phyloP scores from a whole-genome alignment of 176 grass and related monocot genomes.

The Oryza coarctata region DNA sequence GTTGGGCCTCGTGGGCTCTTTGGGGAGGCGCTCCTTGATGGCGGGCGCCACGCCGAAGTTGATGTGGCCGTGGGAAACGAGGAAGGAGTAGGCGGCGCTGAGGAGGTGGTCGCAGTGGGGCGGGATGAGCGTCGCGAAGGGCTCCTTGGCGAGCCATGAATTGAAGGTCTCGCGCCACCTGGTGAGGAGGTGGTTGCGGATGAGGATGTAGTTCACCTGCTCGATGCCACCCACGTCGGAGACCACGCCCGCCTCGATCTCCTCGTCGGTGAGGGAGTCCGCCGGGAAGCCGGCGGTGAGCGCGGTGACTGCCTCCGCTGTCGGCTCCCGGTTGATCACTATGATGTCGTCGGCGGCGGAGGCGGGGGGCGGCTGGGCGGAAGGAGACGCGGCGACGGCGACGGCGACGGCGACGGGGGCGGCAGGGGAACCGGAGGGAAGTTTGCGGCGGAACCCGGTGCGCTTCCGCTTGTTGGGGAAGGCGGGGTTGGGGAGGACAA shows the following conservation, averaged over 20 bases:
- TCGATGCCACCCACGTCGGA: constrained; percentile 91
- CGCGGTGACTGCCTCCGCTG: constrained; percentile 83
- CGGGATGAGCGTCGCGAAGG: constrained; percentile 60
- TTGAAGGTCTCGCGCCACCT: constrained; percentile 81
- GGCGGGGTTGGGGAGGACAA: constrained; percentile 41
- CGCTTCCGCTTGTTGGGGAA: constrained; percentile 88
- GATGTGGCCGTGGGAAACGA: constrained; percentile 78
- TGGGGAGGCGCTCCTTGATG: constrained; percentile 79
- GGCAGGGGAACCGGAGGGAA: constrained; percentile 39
- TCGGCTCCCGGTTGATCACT: constrained; percentile 95
- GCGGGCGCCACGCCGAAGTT: constrained; percentile 85
- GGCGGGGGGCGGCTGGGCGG: background rate
- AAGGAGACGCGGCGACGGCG: background rate
- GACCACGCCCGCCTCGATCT: constrained; percentile 94
- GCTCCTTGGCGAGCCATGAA: constrained; percentile 76
- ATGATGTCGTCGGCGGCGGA: constrained; percentile 86
- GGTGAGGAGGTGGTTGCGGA: constrained; percentile 86
- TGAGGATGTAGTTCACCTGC: constrained; percentile 99
- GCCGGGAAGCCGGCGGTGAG: constrained; percentile 86
- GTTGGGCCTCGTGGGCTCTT: constrained; percentile 65
- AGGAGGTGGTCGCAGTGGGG: constrained; percentile 80
- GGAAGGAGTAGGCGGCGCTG: constrained; percentile 78
- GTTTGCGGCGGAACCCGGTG: constrained; percentile 89
- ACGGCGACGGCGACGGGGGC: too few species aligned
- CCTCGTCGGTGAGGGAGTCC: constrained; percentile 95